These are phyloP conservation scores for Fusarium duplospermum DNA, from an alignment of 2,329 filamentous ascomycete genomes.

Conservation along the genomic window DNA sequence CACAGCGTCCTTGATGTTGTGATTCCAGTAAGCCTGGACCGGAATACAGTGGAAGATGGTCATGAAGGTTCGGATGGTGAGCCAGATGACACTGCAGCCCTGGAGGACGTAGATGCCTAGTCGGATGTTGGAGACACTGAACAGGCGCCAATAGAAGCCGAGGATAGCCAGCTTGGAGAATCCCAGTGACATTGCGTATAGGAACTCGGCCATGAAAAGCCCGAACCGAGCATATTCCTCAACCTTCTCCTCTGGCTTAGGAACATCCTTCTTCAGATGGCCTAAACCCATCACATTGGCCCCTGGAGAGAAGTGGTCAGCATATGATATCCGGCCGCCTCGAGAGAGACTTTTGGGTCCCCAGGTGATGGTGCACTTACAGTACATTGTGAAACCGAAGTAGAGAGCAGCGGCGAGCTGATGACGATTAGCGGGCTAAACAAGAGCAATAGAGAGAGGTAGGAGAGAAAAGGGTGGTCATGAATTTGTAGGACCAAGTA, in stretches of 20 bases:
- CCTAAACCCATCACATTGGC: conserved; percentile 22
- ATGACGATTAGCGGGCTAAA: background rate
- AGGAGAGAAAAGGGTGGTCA: background rate
- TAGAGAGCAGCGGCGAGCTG: conserved; percentile 20
- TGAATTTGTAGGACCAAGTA: background rate
- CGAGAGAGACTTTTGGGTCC: no score
- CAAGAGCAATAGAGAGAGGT: background rate
- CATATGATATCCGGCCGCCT: background rate
- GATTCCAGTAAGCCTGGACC: conserved; percentile 26
- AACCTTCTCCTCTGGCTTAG: conserved; percentile 5
- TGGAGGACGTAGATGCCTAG: conserved; percentile 28
- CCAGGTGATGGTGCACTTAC: conserved; percentile 2
- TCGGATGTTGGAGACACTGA: conserved; percentile 27
- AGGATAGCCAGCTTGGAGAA: conserved; percentile 33
- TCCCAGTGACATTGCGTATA: conserved; percentile 26
- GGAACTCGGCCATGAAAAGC: conserved; percentile 28
- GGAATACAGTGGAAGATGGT: conserved; percentile 33
- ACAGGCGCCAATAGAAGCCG: conserved; percentile 30
- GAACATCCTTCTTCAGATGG: conserved; percentile 17
- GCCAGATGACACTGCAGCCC: conserved; percentile 27
- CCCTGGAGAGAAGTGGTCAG: conserved; percentile 16
- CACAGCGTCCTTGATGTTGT: conserved; percentile 27
- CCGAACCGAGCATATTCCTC: conserved; percentile 29
- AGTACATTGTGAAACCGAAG: conserved; percentile 27
- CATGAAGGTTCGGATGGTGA: conserved; percentile 34